Percentiles rank a stretch among this genome's conserved stretches.
Evolutionary conservation across 1,284 basidiomycete species (phyloP).

Genomic region (Tilletia caries): DNA sequence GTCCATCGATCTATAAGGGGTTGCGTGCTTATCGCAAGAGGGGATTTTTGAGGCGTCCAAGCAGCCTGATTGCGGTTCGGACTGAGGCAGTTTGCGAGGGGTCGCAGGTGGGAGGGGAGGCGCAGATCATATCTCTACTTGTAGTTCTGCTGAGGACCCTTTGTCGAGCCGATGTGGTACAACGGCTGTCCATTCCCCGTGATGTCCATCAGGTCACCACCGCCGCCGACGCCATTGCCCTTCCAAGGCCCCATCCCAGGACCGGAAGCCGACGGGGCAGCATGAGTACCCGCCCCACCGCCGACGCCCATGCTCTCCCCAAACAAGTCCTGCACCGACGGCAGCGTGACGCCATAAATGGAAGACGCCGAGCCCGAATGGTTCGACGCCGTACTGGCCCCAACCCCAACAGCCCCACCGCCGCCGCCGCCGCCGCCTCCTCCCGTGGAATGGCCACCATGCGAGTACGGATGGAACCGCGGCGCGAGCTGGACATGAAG

Average conservation of each 20-base stretch:
- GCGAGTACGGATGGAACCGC: constrained; percentile 47
- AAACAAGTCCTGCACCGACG: background rate
- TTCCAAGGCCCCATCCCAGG: background rate
- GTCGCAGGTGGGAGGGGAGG: too few species aligned
- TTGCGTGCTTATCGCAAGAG: too few species aligned
- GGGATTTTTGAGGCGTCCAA: too few species aligned
- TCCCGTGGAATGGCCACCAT: constrained; percentile 18
- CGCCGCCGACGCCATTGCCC: background rate
- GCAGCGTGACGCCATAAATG: background rate
- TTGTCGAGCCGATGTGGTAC: too few species aligned
- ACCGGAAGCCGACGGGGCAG: too few species aligned
- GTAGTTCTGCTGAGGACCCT: too few species aligned
- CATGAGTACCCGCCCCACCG: too few species aligned
- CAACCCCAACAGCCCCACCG: background rate
- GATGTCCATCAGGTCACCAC: background rate
- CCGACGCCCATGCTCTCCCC: background rate
- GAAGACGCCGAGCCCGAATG: background rate
- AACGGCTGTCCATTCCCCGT: background rate
- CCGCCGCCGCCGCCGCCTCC: background rate
- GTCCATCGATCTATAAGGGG: too few species aligned
- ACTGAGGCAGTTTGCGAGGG: too few species aligned
- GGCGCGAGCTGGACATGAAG: constrained; percentile 44
- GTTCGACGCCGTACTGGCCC: background rate
- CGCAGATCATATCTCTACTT: too few species aligned
- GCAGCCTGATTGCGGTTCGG: too few species aligned